Evolutionary conservation across 805 yeast species (phyloP).

Genomic region (Ogataea wickerhamii): DNA sequence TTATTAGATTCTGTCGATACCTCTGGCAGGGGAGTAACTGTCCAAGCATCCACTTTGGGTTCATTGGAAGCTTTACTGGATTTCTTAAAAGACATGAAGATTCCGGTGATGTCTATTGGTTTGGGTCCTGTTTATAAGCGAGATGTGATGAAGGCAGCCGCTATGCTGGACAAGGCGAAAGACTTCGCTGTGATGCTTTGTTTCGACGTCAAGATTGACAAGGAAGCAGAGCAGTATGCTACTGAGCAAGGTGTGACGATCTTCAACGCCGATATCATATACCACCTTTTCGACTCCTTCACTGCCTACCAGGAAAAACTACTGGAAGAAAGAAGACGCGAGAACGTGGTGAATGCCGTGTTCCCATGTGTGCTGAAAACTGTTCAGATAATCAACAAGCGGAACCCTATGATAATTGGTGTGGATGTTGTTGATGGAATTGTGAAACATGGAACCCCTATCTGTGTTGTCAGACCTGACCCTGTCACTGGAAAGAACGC

Average conservation of each 20-base stretch:
- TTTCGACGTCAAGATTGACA: constrained; percentile 95
- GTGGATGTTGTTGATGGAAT: constrained; percentile 94
- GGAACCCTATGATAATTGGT: constrained; percentile 99
- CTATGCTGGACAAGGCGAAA: constrained; percentile 96
- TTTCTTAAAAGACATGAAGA: constrained; percentile 97
- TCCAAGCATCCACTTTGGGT: constrained; percentile 98
- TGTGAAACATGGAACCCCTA: constrained; percentile 88
- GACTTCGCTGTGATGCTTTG: constrained; percentile 97
- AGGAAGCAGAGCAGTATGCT: constrained; percentile 98
- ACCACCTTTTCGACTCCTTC: constrained; percentile 93
- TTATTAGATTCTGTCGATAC: constrained; percentile 91
- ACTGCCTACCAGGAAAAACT: constrained; percentile 87
- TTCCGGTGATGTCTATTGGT: constrained; percentile 98
- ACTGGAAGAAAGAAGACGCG: constrained; percentile 86
- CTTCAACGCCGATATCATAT: constrained; percentile 94
- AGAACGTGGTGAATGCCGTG: constrained; percentile 81
- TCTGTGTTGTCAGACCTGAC: constrained; percentile 86
- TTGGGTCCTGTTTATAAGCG: constrained; percentile 97
- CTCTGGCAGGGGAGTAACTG: constrained; percentile 95
- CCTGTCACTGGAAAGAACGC: constrained; percentile 76
- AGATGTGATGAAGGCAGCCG: constrained; percentile 95
- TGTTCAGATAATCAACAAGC: constrained; percentile 92
- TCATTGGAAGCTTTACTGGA: constrained; percentile 95
- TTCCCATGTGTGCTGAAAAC: constrained; percentile 96
- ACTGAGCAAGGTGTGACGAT: constrained; percentile 86